Evolutionary conservation across 768 basidiomycete genomes (phyloP), one percentile per base, ranked within the genome.

Genomic region (Calocera viscosa): DNA sequence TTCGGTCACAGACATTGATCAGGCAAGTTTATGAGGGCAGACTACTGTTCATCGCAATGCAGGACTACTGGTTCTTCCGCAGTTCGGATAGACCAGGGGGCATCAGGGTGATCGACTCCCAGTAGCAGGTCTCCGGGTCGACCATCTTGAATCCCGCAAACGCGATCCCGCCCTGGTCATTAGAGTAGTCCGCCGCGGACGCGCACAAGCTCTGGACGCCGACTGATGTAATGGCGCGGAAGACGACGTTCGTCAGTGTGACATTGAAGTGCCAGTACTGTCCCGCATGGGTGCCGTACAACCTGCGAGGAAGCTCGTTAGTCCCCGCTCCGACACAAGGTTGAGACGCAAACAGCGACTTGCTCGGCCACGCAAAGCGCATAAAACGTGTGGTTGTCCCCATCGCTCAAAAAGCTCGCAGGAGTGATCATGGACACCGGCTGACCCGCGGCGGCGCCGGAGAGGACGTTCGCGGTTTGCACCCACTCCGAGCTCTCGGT

Each of bases 251-350:
- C 14, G 64, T 65, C 11, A 65, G 40, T 2, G 40, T 43, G 34
- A 65, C 64, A 14, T 22, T 40, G 64, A 65, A 65, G 64, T 65
- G 24, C 64, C 64, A 65, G 40, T 41, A 24, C 35, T n/a, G n/a
- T n/a, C 30, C 28, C 2, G 40, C 40, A 34, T 65, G 64, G 38
- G 19, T 40, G 17, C 64, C 64, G 28, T 65, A n/a, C 38, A 65
- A 38, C 64, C 64, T 65, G 64, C 10, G n/a, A 65, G 24, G 16
- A 19, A 14, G 64, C 11, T 8, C 35, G 5, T 10, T 2, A 8
- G 39, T 32, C n/a, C 24, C 16, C 16, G 11, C n/a, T 19, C 2
- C 38, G 64, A 14, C 2, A 2, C 19, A 2, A 10, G 30, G 22
- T 10, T 22, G 17, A 38, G 24, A 8, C 11, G 22, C 30, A 3